Evolutionary conservation across 495 filamentous ascomycete species (phyloP).

Genomic region (Podospora pseudoanserina): DNA sequence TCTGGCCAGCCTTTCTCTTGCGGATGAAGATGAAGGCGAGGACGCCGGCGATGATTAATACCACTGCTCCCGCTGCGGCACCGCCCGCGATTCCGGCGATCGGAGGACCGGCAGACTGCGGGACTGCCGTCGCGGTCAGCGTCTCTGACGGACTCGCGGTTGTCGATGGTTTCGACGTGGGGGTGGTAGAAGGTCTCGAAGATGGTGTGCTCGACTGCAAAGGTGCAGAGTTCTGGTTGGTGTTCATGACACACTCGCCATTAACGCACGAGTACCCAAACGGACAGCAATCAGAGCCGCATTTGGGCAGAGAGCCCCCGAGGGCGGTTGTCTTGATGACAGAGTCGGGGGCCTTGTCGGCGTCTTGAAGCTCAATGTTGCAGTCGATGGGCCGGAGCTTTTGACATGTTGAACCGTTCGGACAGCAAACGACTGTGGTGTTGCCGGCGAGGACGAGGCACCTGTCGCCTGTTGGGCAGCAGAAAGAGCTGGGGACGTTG

Average conservation of each 20-base stretch:
- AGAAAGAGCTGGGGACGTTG: constrained; percentile 67
- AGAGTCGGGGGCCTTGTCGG: constrained; percentile 55
- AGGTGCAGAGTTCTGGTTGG: constrained; percentile 36
- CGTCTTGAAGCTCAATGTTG: constrained; percentile 63
- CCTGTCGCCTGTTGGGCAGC: constrained; percentile 59
- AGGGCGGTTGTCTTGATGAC: constrained; percentile 68
- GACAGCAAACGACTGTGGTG: constrained; percentile 77
- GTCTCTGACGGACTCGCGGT: constrained; percentile 9
- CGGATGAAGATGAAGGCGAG: constrained; percentile 29
- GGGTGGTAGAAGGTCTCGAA: constrained; percentile 19
- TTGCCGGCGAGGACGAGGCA: constrained; percentile 64
- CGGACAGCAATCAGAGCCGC: constrained; percentile 68
- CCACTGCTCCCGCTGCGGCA: constrained; percentile 24
- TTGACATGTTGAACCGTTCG: constrained; percentile 56
- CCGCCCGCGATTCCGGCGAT: constrained; percentile 25
- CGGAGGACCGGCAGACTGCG: constrained; percentile 12
- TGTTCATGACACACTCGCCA: constrained; percentile 38
- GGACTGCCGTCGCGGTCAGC: background rate
- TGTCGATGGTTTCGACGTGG: constrained; percentile 8
- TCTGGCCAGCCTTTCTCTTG: constrained; percentile 27
- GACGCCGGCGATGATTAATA: constrained; percentile 31
- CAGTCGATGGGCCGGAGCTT: constrained; percentile 69
- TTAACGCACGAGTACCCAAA: constrained; percentile 68
- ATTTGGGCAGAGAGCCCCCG: constrained; percentile 50
- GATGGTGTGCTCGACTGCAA: constrained; percentile 23